A percentile compares a stretch with the other conserved stretches of the same genome.
Evolutionary conservation across 306 rosid genomes (phyloP).

Genomic region (Cyclanthera cordifolia): DNA sequence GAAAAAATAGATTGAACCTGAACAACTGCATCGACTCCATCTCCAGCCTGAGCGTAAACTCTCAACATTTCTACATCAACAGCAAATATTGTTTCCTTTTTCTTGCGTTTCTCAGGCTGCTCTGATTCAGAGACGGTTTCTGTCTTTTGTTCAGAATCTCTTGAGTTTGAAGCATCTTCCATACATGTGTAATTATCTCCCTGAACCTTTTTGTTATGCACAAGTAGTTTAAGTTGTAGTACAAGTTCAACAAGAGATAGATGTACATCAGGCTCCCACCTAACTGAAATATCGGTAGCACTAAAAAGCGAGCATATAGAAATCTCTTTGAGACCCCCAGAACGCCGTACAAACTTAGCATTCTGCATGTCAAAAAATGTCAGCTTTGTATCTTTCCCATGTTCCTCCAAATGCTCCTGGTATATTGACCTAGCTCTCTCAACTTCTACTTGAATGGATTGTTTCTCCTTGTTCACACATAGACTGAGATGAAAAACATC

Average conservation of each 20-base stretch:
- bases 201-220: constrained; percentile 62
- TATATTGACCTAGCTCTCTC: constrained; percentile 85
- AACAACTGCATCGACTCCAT: constrained; percentile 83
- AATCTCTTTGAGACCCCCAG: constrained; percentile 84
- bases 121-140: constrained; percentile 40
- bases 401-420: constrained; percentile 69
- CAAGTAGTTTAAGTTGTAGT: constrained; percentile 57
- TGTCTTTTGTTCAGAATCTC: constrained; percentile 40
- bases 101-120: constrained; percentile 58
- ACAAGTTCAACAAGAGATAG: constrained; percentile 65
- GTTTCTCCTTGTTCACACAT: constrained; percentile 76
- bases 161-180: constrained; percentile 28
- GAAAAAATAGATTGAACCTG: constrained; percentile 96
- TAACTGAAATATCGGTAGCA: constrained; percentile 75
- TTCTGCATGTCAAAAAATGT: constrained; percentile 83
- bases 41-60: constrained; percentile 78
- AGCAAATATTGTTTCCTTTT: constrained; percentile 80
- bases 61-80: constrained; percentile 81
- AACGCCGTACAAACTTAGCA: constrained; percentile 82
- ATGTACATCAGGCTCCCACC: constrained; percentile 98
- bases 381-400: constrained; percentile 50
- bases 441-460: constrained; percentile 76
- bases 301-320: constrained; percentile 95
- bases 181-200: constrained; percentile 29
- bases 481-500: constrained; percentile 75